Evolutionary conservation across 2,329 filamentous ascomycete species (phyloP).

Genomic region (Teratosphaeriaceae sp.): DNA sequence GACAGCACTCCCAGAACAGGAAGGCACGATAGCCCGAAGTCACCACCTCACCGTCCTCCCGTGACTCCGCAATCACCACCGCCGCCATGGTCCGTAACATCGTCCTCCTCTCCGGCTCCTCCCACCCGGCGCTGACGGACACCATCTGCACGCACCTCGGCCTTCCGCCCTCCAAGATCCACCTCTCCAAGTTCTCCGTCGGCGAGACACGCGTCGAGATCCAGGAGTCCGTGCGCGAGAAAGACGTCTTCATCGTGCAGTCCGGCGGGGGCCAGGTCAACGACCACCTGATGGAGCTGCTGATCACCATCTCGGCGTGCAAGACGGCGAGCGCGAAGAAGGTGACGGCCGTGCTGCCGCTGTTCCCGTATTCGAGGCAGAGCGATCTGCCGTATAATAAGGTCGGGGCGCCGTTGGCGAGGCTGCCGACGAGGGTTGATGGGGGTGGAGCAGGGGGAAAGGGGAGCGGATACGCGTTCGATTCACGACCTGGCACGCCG

Average conservation of each 20-base stretch:
- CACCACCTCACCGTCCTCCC: background rate
- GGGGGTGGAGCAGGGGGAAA: constrained; percentile 45
- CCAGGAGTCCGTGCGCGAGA: constrained; percentile 90
- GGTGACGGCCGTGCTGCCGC: constrained; percentile 86
- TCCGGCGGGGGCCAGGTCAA: constrained; percentile 90
- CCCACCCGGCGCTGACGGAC: constrained; percentile 81
- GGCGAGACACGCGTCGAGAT: constrained; percentile 96
- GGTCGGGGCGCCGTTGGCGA: constrained; percentile 77
- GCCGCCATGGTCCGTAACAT: constrained; percentile 82
- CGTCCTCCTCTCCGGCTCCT: constrained; percentile 86
- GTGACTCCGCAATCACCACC: background rate
- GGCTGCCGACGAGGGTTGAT: constrained; percentile 53
- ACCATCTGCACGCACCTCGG: constrained; percentile 84
- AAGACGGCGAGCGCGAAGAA: constrained; percentile 87
- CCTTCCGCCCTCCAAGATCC: constrained; percentile 75
- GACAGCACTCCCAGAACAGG: background rate
- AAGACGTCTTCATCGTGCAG: constrained; percentile 98
- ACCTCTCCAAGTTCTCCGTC: constrained; percentile 86
- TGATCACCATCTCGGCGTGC: constrained; percentile 98
- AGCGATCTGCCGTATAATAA: constrained; percentile 98
- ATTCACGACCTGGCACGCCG: constrained; percentile 84
- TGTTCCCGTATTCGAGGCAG: constrained; percentile 96
- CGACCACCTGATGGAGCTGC: constrained; percentile 91
- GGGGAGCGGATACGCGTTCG: constrained; percentile 61
- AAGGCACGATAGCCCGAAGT: no score